Conservation (phyloP, 2,329 filamentous ascomycete genomes). For the Nectriaceae sp. region DNA sequence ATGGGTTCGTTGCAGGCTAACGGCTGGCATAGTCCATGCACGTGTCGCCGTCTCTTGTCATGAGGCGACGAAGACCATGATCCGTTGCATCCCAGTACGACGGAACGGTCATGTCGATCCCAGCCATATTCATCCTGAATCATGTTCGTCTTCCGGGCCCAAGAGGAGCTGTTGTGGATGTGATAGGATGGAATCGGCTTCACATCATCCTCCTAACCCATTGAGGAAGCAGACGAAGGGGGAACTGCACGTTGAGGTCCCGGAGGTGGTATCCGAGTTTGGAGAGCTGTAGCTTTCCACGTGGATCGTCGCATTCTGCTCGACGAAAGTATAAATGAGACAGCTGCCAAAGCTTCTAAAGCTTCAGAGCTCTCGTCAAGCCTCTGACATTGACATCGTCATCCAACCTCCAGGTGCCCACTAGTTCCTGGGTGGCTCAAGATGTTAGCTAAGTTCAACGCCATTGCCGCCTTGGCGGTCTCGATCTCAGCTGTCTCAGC, state of each 20-base stretch:
- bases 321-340: background rate
- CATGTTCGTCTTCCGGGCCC: conserved; percentile 13
- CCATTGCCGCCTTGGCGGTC: conserved; percentile 35
- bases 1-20: background rate
- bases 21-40: conserved; percentile 13
- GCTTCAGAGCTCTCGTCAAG: conserved; percentile 15
- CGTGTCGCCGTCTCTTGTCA: conserved; percentile 23
- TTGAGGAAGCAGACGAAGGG: conserved; percentile 20
- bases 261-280: conserved; percentile 9
- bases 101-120: conserved; percentile 23
- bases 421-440: conserved; percentile 9
- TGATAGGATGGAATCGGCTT: conserved; percentile 8
- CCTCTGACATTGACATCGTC: conserved; percentile 7
- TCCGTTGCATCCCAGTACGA: conserved; percentile 19
- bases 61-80: conserved; percentile 21
- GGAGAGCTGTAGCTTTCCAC: conserved; percentile 14
- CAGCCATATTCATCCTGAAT: conserved; percentile 15
- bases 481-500: conserved; percentile 46
- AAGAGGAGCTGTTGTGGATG: too few species aligned
- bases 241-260: conserved; percentile 1
- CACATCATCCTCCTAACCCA: conserved; percentile 20
- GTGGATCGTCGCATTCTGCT: conserved; percentile 14
- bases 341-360: background rate
- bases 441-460: conserved; percentile 41
- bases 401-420: conserved; percentile 7